Base-by-base conservation (phyloP, 140 eudicot genomes). In the Flaveria floridana region DNA sequence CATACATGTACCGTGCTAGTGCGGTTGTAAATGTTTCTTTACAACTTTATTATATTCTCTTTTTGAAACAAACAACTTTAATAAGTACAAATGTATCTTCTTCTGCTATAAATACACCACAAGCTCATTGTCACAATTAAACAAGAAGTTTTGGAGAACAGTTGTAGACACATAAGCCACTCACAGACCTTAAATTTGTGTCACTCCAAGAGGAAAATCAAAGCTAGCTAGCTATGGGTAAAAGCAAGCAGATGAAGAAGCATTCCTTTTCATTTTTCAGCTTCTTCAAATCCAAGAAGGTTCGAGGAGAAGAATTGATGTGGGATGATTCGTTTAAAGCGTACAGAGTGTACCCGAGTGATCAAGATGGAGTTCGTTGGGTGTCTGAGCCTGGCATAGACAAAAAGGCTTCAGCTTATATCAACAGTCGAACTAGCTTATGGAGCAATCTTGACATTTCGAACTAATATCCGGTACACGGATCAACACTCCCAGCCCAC, bases 351-450 rank as follows among this genome's bases (percentile, higher is more conserved):
- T 84, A 48, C 52, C 74, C 73, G 5, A 84, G 88, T 42, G 88
- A 84, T 73, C 83, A 84, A 74, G 88, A 84, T 55, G 79, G 79
- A 55, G 76, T 59, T 20, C 81, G 79, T 19, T 78, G 85, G 87
- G 84, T 84, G 65, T 84, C 83, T 23, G 80, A 84, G 48, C 85
- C 82, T 3, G 80, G 78, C 41, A 84, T 84, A 11, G 87, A 80
- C 66, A 80, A n/a, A 61, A 68, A 69, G 63, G 87, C 87, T 62
- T 64, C 82, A 18, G 71, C 80, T 47, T 84, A 80, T 69, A 84
- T 84, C 9, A 48, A 78, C 46, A 80, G 64, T 8, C 67, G 28
- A 41, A 78, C 82, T 9, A 79, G 76, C 14, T 20, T 58, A 63
- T 84, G 87, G 85, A 84, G 58, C 73, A 73, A 72, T 62, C 59